These are phyloP conservation scores for Sistotremastrum suecicum DNA, from an alignment of 768 basidiomycete species.

Conservation along the genomic window DNA sequence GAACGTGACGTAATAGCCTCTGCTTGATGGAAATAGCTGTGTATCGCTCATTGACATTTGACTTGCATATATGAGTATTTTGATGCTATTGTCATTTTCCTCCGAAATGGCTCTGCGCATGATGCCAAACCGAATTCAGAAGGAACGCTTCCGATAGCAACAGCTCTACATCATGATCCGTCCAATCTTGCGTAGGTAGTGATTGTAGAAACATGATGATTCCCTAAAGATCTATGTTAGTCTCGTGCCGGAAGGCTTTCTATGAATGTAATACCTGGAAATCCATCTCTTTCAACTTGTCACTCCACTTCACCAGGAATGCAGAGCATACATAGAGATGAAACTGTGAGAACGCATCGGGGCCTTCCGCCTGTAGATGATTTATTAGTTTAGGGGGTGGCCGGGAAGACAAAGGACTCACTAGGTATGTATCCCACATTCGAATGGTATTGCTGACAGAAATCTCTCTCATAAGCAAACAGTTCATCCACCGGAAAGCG, in stretches of 20 bases:
- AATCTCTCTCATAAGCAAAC: conserved; percentile 94
- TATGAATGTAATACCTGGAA: conserved; percentile 57
- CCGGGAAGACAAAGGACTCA: no score
- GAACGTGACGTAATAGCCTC: background rate
- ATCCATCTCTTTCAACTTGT: conserved; percentile 89
- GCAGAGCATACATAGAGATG: conserved; percentile 98
- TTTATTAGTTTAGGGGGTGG: background rate
- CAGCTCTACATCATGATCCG: conserved; percentile 90
- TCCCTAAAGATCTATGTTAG: conserved; percentile 36
- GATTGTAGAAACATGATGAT: conserved; percentile 99
- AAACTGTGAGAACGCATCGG: conserved; percentile 97
- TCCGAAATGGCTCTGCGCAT: conserved; percentile 77
- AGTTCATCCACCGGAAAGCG: conserved; percentile 99
- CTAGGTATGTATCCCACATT: conserved; percentile 99
- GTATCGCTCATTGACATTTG: no score
- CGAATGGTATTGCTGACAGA: conserved; percentile 92
- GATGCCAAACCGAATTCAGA: conserved; percentile 84
- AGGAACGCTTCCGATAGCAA: conserved; percentile 94
- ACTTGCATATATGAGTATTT: background rate
- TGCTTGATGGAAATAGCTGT: background rate
- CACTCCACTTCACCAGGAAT: conserved; percentile 91
- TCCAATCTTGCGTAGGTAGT: conserved; percentile 85
- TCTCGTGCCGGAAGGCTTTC: background rate
- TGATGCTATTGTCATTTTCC: conserved; percentile 25
- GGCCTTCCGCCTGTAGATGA: conserved; percentile 69